Evolutionary conservation across 2,329 filamentous ascomycete genomes (phyloP), one percentile per base, ranked within the genome.

Genomic region (Clonostachys chloroleuca): DNA sequence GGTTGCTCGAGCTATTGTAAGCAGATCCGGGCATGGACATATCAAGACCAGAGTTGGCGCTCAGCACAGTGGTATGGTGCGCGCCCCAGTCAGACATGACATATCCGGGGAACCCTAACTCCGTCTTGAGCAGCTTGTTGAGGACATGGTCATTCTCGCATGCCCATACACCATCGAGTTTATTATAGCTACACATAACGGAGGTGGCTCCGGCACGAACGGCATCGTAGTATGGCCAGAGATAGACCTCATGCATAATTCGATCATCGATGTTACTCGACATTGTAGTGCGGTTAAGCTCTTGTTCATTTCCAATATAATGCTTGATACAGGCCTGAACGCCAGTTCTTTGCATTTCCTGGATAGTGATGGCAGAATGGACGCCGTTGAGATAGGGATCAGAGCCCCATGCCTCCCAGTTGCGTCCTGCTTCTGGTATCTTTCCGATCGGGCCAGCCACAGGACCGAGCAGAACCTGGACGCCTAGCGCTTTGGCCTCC

Each of bases 391-490:
- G 74, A 45, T 92, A 89, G 0, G 89, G 88, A 59, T 94, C 89
- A 2, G 84, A 74, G 1, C 87, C 86, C 59, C 92, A 94, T 0
- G 84, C 87, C 62, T 94, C 89, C 89, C 89, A 95, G 59, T 89
- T 91, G 37, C 89, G 74, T 0, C 89, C 89, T 34, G 83, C 89
- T 42, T 80, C 73, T 2, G 88, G 84, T 57, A 84, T 79, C 56
- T 88, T 82, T 7, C 89, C 89, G 3, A 95, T 62, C 0, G 89
- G 83, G 0, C 89, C 89, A 65, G 87, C 84, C 0, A 85, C 81
- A 7, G 89, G 89, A 0, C 88, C 89, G 1, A 95, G 76, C 16
- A 89, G 64, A 9, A 91, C 80, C 61, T 95, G 83, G 34, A 92
- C 73, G 55, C 90, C 90, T 64, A 86, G 83, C 12, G 78, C 72